Percentiles rank a stretch among this genome's conserved stretches.
phyloP scores from a whole-genome alignment of 768 basidiomycete species.

The Macrolepiota fuliginosa region DNA sequence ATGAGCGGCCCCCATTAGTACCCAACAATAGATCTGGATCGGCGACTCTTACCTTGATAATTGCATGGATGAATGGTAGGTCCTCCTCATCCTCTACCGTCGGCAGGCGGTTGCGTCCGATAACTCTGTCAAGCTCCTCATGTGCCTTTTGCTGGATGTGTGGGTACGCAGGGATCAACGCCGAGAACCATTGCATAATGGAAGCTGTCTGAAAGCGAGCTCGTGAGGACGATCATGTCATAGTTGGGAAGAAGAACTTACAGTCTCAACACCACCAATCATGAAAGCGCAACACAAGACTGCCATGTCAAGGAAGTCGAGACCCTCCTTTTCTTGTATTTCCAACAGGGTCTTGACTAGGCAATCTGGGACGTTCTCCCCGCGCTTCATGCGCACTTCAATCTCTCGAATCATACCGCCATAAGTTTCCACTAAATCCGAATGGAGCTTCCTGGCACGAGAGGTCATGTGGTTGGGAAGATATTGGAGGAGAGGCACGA shows the following conservation, averaged over 20 bases:
- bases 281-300: conserved; percentile 42
- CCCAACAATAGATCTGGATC: neutral
- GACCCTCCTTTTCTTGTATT: conserved; percentile 28
- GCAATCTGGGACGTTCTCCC: conserved; percentile 40
- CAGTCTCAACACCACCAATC: conserved; percentile 41
- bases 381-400: conserved; percentile 31
- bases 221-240: neutral
- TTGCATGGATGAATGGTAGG: conserved; percentile 18
- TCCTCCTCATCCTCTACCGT: conserved; percentile 17
- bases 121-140: conserved; percentile 24
- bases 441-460: conserved; percentile 37
- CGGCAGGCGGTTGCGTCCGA: conserved; percentile 17
- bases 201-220: conserved; percentile 26
- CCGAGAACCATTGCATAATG: conserved; percentile 37
- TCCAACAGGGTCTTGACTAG: conserved; percentile 36
- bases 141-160: conserved; percentile 18
- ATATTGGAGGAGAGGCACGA: conserved; percentile 38
- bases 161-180: conserved; percentile 20
- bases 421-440: conserved; percentile 33
- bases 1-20: neutral
- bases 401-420: conserved; percentile 37
- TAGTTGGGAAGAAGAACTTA: neutral
- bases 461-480: conserved; percentile 35
- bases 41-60: conserved; percentile 18
- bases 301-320: conserved; percentile 37